Evolutionary conservation across 2,329 filamentous ascomycete genomes (phyloP).

Genomic region (Botrytis fragariae): DNA sequence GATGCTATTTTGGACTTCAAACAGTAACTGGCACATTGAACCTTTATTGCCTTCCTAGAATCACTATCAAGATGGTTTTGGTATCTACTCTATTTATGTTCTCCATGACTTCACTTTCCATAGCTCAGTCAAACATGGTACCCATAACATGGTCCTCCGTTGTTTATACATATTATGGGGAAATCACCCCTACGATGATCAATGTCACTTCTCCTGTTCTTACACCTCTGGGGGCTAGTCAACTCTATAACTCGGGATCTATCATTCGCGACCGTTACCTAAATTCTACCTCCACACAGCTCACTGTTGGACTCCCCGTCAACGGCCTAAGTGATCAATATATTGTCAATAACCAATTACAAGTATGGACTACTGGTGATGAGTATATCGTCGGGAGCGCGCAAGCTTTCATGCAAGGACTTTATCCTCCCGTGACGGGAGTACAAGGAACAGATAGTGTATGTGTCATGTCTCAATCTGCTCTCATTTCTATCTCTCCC

Average conservation of each 20-base stretch:
- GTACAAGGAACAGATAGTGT: not conserved
- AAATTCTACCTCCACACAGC: slow-evolving; percentile 30
- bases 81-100: slow-evolving; percentile 22
- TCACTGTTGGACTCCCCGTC: slow-evolving; percentile 36
- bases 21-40: not conserved
- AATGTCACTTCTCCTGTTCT: slow-evolving; percentile 40
- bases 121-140: slow-evolving; percentile 17
- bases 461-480: not conserved
- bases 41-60: not conserved
- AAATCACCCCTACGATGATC: slow-evolving; percentile 47
- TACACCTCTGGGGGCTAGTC: slow-evolving; percentile 54
- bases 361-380: slow-evolving; percentile 44
- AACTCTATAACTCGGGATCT: slow-evolving; percentile 49
- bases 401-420: slow-evolving; percentile 74
- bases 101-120: slow-evolving; percentile 20
- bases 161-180: slow-evolving; percentile 46
- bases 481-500: not conserved
- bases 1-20: not conserved
- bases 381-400: slow-evolving; percentile 63
- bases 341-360: slow-evolving; percentile 35
- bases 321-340: not conserved
- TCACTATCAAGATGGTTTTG: not conserved
- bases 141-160: slow-evolving; percentile 34
- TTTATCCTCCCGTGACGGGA: slow-evolving; percentile 65
- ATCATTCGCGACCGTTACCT: slow-evolving; percentile 52